Base-by-base conservation (phyloP, 2,329 filamentous ascomycete species). In the Sarocladium brachiariae region DNA sequence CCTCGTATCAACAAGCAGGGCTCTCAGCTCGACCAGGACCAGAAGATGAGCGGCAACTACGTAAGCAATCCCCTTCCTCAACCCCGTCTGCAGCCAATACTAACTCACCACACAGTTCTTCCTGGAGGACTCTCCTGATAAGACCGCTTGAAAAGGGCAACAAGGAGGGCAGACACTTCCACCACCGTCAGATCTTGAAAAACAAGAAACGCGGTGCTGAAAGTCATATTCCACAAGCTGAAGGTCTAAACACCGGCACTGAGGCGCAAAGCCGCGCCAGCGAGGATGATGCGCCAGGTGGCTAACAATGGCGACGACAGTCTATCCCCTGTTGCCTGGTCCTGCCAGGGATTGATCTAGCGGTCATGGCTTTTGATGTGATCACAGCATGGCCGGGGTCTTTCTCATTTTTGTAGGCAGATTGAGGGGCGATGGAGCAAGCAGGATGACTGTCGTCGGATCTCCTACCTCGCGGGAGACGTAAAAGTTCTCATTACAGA, bases 1-100 rank as follows among this genome's bases (percentile, higher is more conserved):
- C 93, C 95, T 55, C 89, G 95, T 73, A 99, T 99, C 78, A 99
- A 99, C 82, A 99, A 99, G 81, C 75, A 83, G 64, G 85, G 91
- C 70, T 93, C 87, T 65, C 93, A 99, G 76, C 81, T 97, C 59
- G 93, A 99, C 70, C 91, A 96, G 69, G 93, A 97, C 67, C 93
- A 99, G 79, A 99, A 99, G 79, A 61, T 90, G 63, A 73, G 72
- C 57, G 95, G 95, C 61, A 97, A 97, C 74, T 99, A 87, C 75
- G 85, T 89, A 76, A 76, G 84, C 80, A 43, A 13, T 35, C 24
- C 5, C 6, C 11, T 30, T 18, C n/a, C 33, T 23, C 23, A 57
- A 33, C 25, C 21, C 21, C 10, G 30, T 53, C 23, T 47, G 10
- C 24, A 21, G 21, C 47, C 16, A 33, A 53, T 48, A n/a, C 57